Conservation (phyloP, 2,329 filamentous ascomycete genomes). For the Xylariaceae sp. region DNA sequence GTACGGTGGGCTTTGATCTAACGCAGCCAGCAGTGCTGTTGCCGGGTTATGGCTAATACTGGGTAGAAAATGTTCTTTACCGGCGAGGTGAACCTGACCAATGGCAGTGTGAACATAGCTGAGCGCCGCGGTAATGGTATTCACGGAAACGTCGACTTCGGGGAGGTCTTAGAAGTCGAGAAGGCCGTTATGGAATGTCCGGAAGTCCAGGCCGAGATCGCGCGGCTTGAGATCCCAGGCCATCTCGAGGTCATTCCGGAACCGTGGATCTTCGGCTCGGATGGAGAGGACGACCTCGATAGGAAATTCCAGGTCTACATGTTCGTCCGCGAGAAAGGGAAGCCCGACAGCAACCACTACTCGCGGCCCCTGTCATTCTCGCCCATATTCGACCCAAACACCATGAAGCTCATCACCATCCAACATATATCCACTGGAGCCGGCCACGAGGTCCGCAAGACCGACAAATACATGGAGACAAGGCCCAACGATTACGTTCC, state of each 20-base stretch:
- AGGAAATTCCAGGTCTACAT: conserved; percentile 6
- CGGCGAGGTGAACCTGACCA: too few species aligned
- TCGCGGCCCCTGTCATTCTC: conserved; percentile 35
- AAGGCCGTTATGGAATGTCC: conserved; percentile 46
- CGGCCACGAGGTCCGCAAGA: background rate
- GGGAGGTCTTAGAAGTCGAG: conserved; percentile 53
- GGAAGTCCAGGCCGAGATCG: conserved; percentile 50
- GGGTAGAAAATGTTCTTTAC: too few species aligned
- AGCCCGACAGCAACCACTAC: conserved; percentile 40
- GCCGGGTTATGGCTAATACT: too few species aligned
- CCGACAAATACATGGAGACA: background rate
- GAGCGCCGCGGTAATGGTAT: too few species aligned
- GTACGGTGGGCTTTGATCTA: too few species aligned
- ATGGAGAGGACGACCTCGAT: conserved; percentile 3
- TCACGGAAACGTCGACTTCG: conserved; percentile 52
- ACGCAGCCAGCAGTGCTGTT: too few species aligned
- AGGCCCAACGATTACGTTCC: conserved; percentile 27
- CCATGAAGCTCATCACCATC: conserved; percentile 3
- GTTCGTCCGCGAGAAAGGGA: conserved; percentile 7
- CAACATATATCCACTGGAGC: conserved; percentile 3
- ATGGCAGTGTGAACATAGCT: too few species aligned
- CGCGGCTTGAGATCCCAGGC: conserved; percentile 53
- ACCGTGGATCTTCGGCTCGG: conserved; percentile 54
- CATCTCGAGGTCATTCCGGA: conserved; percentile 52
- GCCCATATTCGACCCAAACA: conserved; percentile 20